Evolutionary conservation across 2,329 filamentous ascomycete genomes (phyloP), one percentile per base, ranked within the genome.

Genomic region (Chaetomium globosum): DNA sequence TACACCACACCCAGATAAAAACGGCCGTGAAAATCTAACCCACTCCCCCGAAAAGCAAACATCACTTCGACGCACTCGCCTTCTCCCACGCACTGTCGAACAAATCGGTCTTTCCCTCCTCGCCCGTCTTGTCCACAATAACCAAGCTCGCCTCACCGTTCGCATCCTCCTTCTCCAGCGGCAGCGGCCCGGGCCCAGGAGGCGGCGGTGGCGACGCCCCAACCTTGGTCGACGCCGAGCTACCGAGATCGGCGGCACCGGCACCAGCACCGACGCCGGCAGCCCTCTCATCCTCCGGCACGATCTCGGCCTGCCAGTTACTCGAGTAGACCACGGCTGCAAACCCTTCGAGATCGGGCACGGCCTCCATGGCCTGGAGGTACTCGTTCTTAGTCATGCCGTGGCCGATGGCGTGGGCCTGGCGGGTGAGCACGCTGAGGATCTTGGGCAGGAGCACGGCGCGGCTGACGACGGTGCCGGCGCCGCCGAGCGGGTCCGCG

Each of bases 371-470:
- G 48, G 88, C 86, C 71, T 87, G 84, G 36, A 90, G 81, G 74
- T 90, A 90, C 79, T 85, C 88, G 76, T 85, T 33, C 4, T 5
- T 92, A 64, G 84, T 87, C 78, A 86, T 52, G 71, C 91, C 91
- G 73, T 89, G 89, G 60, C 93, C 94, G 71, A 99, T 96, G 61
- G 83, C 85, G 76, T 97, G 93, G 5, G 94, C 94, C 80, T 99
- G 93, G 70, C 92, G 87, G 48, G 93, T 95, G 72, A 98, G 85
- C 6, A 96, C 89, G 2, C 94, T 96, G 43, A 99, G 82, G 61
- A 96, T 89, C 77, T 92, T 96, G 55, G 95, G 95, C 49, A 99
- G 84, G 39, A 85, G 77, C n/a, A 87, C 80, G 19, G 80, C 85
- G 31, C 82, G 79, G 55, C 85, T 75, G 61, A 81, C 69, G 64